Evolutionary conservation across 2,329 filamentous ascomycete genomes (phyloP), one percentile per base, ranked within the genome.

Genomic region (Annulohypoxylon truncatum): DNA sequence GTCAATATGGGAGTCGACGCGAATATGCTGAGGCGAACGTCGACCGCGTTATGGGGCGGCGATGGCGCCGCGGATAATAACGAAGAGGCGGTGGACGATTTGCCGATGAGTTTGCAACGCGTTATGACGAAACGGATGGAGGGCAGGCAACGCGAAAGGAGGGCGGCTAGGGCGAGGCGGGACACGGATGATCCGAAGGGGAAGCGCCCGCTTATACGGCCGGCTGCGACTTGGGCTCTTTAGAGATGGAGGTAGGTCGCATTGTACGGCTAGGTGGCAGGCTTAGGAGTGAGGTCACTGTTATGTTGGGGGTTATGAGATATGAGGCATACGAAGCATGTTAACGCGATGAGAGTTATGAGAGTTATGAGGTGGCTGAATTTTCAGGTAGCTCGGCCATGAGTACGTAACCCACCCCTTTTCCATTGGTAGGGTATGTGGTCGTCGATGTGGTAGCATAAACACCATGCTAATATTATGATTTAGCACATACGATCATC

Each of bases 91-190:
- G 79, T 80, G 12, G 79, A 80, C 31, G 77, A 80, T 52, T 72
- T 85, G 46, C 83, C 83, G 2, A 75, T 80, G 69, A 83, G 81
- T 62, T 68, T 86, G 59, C 82, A 82, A 64, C 79, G 83, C 57
- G 82, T 86, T 1, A 80, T 82, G 33, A 81, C 81, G 18, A 79
- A 77, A 57, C 74, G 80, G 22, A 72, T 79, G 68, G 75, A 77
- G 66, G 71, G 61, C 28, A 64, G 64, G n/a, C 69, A 72, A 56
- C 59, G 52, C 3, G 73, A 69, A 44, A 72, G 59, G 35, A 72
- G 59, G 35, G 5, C 58, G 15, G 28, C 35, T 26, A 71, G 63
- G 47, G 35, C 24, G n/a, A 67, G 66, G 38, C 58, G 63, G 44
- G 44, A 68, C 31, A 64, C 59, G 20, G 68, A 70, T 18, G 72